Base-by-base conservation (phyloP, 306 rosid species). In the Cucumis cinereus region DNA sequence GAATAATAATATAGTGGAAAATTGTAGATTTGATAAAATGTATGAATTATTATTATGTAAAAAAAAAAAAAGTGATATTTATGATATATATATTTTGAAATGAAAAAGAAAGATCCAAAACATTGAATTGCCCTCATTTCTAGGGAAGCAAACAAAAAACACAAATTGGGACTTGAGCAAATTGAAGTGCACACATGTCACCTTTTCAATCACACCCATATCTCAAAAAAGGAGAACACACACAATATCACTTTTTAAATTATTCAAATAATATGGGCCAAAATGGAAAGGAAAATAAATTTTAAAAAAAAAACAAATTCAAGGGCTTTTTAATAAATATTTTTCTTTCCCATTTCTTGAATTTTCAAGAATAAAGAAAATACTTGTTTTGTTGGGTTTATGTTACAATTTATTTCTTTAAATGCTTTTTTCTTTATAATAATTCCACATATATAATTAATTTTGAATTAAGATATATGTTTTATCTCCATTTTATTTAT, bases 151-250 rank as follows among this genome's bases (percentile, higher is more conserved):
- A 68, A 68, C 74, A 43, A 68, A 43, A 63, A 11, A 43, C 22
- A 68, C 35, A 30, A 30, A 68, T 68, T 22, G 74, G 74, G 74
- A 68, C 74, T 68, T 68, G 17, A 66, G 30, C 49, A 40, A 66
- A 66, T 40, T 66, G 55, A 68, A 43, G 24, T 41, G 74, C 6
- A 68, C 74, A 68, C 74, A 43, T 68, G 74, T 68, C 55, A 68
- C 53, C 28, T 68, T 23, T 43, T 68, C 52, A 68, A 68, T 68
- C 36, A 43, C 74, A 68, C 33, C 55, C 74, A 40, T 43, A 43
- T 43, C 55, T 40, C 74, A 24, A 43, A 23, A 20, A 43, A 22
- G 53, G 15, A 22, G 53, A 68, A 11, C 26, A 63, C 30, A 57
- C 64, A 35, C 23, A 35, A 33, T 35, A 17, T 33, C 19, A 38